Evolutionary conservation across 805 yeast species (phyloP).

Genomic region (Ascoidea rubescens): DNA sequence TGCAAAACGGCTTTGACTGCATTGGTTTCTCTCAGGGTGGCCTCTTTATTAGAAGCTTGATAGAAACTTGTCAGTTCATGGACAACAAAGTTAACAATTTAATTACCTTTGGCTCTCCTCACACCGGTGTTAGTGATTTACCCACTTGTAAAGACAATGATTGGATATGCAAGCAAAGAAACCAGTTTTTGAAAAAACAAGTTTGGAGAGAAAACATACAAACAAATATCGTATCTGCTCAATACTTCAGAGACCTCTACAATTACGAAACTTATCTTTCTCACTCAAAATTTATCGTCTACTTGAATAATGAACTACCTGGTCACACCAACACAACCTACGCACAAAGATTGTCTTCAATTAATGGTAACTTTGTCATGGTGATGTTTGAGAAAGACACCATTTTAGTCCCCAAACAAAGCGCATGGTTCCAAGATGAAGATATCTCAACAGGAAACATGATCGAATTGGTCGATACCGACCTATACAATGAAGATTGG

Average conservation of each 20-base stretch:
- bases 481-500: slow-evolving; percentile 35
- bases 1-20: slow-evolving; percentile 47
- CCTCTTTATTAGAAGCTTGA: slow-evolving; percentile 52
- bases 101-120: slow-evolving; percentile 73
- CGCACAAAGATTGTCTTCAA: slow-evolving; percentile 23
- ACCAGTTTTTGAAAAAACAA: slow-evolving; percentile 47
- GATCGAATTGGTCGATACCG: slow-evolving; percentile 34
- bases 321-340: slow-evolving; percentile 23
- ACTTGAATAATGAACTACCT: slow-evolving; percentile 46
- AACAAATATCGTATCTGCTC: slow-evolving; percentile 50
- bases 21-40: slow-evolving; percentile 83
- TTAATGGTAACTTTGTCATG: slow-evolving; percentile 41
- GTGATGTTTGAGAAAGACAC: slow-evolving; percentile 45
- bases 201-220: slow-evolving; percentile 50
- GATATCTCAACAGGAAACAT: slow-evolving; percentile 31
- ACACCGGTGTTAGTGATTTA: slow-evolving; percentile 59
- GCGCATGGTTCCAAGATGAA: slow-evolving; percentile 40
- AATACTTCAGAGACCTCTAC: slow-evolving; percentile 53
- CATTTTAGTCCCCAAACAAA: slow-evolving; percentile 61
- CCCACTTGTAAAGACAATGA: slow-evolving; percentile 55
- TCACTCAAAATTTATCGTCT: slow-evolving; percentile 46
- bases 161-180: slow-evolving; percentile 71
- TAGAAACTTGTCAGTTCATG: slow-evolving; percentile 39
- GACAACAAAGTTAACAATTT: slow-evolving; percentile 29
- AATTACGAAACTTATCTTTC: slow-evolving; percentile 40